Evolutionary conservation across 805 yeast species (phyloP).

Genomic region (Myxozyma geophila): DNA sequence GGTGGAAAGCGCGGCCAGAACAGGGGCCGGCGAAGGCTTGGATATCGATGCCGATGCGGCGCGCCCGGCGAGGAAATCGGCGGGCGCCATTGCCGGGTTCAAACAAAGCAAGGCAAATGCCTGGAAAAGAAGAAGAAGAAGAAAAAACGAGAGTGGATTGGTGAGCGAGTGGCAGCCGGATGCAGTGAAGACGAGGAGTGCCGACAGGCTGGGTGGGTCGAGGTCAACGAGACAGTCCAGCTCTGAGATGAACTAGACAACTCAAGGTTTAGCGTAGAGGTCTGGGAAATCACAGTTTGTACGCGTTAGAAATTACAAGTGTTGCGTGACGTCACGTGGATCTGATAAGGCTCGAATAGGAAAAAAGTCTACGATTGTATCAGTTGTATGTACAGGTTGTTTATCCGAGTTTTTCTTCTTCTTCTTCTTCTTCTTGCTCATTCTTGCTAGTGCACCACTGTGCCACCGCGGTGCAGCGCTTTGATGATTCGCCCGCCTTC

Average conservation of each 20-base stretch:
- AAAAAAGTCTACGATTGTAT: neutral
- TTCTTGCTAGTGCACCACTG: neutral
- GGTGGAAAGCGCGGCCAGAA: conserved; percentile 1
- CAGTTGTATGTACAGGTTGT: neutral
- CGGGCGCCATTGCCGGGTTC: conserved; percentile 16
- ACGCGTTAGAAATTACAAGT: too few relatives aligned
- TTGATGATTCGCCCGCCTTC: conserved; percentile 55
- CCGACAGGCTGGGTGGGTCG: neutral
- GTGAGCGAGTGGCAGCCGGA: neutral
- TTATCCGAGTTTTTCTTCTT: neutral
- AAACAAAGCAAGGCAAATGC: neutral
- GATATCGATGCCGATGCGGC: conserved; percentile 5
- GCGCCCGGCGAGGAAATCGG: conserved; percentile 20
- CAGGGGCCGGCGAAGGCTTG: neutral
- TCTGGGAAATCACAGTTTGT: too few relatives aligned
- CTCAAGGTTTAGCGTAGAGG: too few relatives aligned
- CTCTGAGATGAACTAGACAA: too few relatives aligned
- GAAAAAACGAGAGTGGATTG: neutral
- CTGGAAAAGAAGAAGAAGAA: neutral
- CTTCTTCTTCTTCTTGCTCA: too few relatives aligned
- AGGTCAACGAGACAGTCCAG: too few relatives aligned
- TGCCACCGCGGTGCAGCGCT: conserved; percentile 52
- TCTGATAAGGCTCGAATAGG: too few relatives aligned
- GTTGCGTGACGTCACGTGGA: neutral
- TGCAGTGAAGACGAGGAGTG: neutral